phyloP scores from a whole-genome alignment of 345 rosid genomes.

The Luvunga scandens region DNA sequence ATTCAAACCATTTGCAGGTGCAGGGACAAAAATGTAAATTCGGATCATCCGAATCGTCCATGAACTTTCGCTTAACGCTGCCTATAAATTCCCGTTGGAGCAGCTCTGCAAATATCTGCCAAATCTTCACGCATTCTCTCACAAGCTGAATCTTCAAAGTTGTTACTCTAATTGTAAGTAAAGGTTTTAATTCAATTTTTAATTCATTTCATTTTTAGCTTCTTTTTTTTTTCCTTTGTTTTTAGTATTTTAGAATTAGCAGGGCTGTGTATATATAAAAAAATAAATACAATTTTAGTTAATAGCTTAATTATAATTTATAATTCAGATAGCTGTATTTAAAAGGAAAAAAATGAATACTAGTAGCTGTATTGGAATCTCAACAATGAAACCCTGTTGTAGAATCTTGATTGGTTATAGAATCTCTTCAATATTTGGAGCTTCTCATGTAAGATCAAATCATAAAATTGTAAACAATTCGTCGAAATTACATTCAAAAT shows the following conservation, averaged over 20 bases:
- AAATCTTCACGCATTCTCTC: slow-evolving; percentile 9
- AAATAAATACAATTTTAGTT: neutral
- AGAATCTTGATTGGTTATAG: slow-evolving; percentile 54
- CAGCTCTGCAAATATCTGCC: neutral
- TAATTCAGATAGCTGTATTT: neutral
- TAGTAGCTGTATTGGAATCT: slow-evolving; percentile 54
- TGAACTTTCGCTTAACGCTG: slow-evolving; percentile 22
- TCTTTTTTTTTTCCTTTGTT: slow-evolving; percentile 24
- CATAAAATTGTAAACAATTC: slow-evolving; percentile 32
- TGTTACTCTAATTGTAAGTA: slow-evolving; percentile 32
- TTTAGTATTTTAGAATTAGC: slow-evolving; percentile 26
- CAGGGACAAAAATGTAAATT: slow-evolving; percentile 25
- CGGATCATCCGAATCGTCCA: neutral
- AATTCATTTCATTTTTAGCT: neutral
- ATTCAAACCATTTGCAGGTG: slow-evolving; percentile 28
- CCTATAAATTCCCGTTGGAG: slow-evolving; percentile 30
- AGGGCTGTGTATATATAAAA: slow-evolving; percentile 23
- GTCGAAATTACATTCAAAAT: slow-evolving; percentile 53
- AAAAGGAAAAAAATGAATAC: slow-evolving; percentile 40
- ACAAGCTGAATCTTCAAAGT: slow-evolving; percentile 7
- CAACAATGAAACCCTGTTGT: slow-evolving; percentile 78
- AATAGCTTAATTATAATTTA: neutral
- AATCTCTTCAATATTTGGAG: slow-evolving; percentile 56
- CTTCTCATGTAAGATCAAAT: slow-evolving; percentile 32
- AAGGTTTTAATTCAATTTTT: slow-evolving; percentile 1